phyloP scores from a whole-genome alignment of 495 filamentous ascomycete species.

The Lasiosphaeris hirsuta region DNA sequence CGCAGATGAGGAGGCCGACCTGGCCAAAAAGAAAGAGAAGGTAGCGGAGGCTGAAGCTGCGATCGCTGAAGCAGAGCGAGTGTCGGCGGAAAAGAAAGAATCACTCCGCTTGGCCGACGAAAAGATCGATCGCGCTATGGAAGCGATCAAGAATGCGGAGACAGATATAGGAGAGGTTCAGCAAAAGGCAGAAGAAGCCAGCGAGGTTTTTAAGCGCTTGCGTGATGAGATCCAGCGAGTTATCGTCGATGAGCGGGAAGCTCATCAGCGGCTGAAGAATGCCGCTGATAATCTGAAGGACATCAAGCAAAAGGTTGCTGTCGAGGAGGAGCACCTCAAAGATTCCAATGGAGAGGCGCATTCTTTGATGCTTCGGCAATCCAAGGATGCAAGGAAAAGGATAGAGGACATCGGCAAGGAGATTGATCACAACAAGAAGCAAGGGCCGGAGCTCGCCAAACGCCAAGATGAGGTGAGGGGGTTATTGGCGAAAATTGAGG shows the following conservation, averaged over 20 bases:
- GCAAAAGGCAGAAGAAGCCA: slow-evolving; percentile 34
- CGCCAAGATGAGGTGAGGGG: slow-evolving; percentile 36
- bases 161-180: slow-evolving; percentile 37
- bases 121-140: slow-evolving; percentile 25
- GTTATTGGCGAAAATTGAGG: slow-evolving; percentile 37
- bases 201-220: slow-evolving; percentile 33
- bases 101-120: slow-evolving; percentile 28
- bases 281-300: slow-evolving; percentile 34
- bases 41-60: slow-evolving; percentile 33
- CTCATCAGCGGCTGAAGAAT: slow-evolving; percentile 35
- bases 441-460: slow-evolving; percentile 28
- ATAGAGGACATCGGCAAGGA: slow-evolving; percentile 42
- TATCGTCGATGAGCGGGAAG: slow-evolving; percentile 47
- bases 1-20: slow-evolving; percentile 35
- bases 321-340: slow-evolving; percentile 47
- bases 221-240: slow-evolving; percentile 28
- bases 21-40: slow-evolving; percentile 25
- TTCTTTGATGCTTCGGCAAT: slow-evolving; percentile 35
- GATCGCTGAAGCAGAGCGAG: slow-evolving; percentile 23
- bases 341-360: slow-evolving; percentile 50
- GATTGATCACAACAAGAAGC: slow-evolving; percentile 35
- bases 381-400: slow-evolving; percentile 48
- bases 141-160: slow-evolving; percentile 18
- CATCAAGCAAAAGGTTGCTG: slow-evolving; percentile 36
- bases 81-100: slow-evolving; percentile 26